phyloP scores from a whole-genome alignment of 495 filamentous ascomycete genomes.

The Alectoria sarmentosa region DNA sequence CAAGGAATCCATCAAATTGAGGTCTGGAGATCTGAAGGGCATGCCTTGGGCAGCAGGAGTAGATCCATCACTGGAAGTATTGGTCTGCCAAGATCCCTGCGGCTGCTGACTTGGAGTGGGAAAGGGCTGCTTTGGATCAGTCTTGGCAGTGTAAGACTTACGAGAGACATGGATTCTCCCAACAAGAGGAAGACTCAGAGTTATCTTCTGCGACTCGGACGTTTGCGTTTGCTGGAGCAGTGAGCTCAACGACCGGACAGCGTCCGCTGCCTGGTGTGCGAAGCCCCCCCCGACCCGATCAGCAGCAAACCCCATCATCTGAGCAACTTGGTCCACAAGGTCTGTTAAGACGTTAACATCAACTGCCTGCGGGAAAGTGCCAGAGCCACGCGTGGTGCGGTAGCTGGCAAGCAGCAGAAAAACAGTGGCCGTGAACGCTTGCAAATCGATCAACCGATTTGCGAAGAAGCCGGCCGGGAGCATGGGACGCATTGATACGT shows the following conservation, averaged over 20 bases:
- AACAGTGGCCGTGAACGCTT: constrained; percentile 30
- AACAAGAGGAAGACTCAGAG: constrained; percentile 27
- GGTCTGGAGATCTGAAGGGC: neutral
- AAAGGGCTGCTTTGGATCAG: neutral
- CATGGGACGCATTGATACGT: constrained; percentile 23
- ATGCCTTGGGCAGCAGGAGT: neutral
- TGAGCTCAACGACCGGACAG: constrained; percentile 23
- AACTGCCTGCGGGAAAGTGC: constrained; percentile 20
- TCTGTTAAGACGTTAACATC: constrained; percentile 12
- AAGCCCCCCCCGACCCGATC: constrained; percentile 18
- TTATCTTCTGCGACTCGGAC: constrained; percentile 18
- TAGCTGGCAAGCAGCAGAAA: constrained; percentile 26
- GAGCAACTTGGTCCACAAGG: constrained; percentile 4
- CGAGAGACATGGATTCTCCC: constrained; percentile 29
- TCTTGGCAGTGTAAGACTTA: constrained; percentile 10
- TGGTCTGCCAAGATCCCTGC: constrained; percentile 6
- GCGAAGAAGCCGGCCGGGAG: constrained; percentile 31
- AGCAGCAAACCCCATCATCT: constrained; percentile 20
- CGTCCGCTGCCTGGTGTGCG: constrained; percentile 21
- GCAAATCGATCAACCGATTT: constrained; percentile 29
- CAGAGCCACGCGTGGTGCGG: constrained; percentile 19
- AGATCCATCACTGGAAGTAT: constrained; percentile 1
- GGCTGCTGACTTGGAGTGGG: neutral
- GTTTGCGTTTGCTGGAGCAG: constrained; percentile 22
- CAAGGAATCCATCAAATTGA: neutral